Base-by-base conservation (phyloP, 140 eudicot genomes). In the Flaveria floridana region DNA sequence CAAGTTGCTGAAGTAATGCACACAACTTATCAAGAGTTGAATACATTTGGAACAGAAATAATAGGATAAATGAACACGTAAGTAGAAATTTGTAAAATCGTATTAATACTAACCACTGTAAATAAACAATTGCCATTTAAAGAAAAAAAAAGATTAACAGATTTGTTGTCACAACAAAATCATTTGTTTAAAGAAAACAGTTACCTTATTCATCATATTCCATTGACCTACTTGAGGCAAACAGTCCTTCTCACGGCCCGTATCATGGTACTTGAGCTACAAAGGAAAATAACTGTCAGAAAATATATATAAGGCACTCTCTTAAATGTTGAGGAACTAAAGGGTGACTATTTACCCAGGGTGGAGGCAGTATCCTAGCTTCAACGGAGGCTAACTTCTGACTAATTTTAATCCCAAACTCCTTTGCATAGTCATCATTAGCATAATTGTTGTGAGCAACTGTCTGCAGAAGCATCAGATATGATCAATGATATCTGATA, bases 201-300 rank as follows among this genome's bases (percentile, higher is more conserved):
- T 11, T 30, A 20, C 99, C 87, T 94, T 94, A 65, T 94, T 90
- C 89, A 88, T 85, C 99, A 94, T 94, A 53, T 94, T 94, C 99
- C 99, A 94, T 68, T 94, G 99, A 57, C 99, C 99, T 51, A 90
- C 91, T 83, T 88, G 94, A 63, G 99, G 99, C 57, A 94, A 82
- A 79, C 95, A 89, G 77, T 90, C 94, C 76, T 87, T 94, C 72
- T 90, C 99, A 46, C 88, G 95, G 44, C 99, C 99, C 7, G 89
- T 85, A 80, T 94, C 99, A 65, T 94, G 92, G 73, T 90, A 94
- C 75, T 94, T 90, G 72, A 94, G 87, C 99, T 94, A 86, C 78
- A 81, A 72, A 51, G 76, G 74, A 8, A 66, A 37, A 69, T n/a
- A 15, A 66, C 16, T 13, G 20, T 77, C 46, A 63, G 68, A 62